A percentile compares a stretch with the other conserved stretches of the same genome.
Evolutionary conservation across 495 filamentous ascomycete species (phyloP).

Genomic region (Lophiostoma macrostomum): DNA sequence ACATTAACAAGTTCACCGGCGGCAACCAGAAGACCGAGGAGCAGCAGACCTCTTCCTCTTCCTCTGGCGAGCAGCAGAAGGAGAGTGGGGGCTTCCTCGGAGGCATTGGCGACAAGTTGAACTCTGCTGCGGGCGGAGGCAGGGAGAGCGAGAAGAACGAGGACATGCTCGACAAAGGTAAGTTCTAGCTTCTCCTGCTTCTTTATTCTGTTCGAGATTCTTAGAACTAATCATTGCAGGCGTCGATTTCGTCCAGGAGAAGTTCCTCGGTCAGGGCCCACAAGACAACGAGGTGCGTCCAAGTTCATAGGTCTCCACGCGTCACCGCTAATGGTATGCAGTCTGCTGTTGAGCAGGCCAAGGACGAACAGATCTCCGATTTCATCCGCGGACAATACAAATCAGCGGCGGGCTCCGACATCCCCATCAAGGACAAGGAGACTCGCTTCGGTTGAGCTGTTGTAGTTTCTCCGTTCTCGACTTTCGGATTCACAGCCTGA

Average conservation of each 20-base stretch:
- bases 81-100: constrained; percentile 50
- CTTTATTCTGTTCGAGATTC: neutral
- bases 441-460: constrained; percentile 40
- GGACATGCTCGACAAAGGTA: constrained; percentile 44
- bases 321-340: too few relatives aligned
- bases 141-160: constrained; percentile 67
- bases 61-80: constrained; percentile 29
- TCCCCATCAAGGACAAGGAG: constrained; percentile 63
- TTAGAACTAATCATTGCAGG: constrained; percentile 42
- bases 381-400: constrained; percentile 63
- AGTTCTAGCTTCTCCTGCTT: constrained; percentile 2
- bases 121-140: constrained; percentile 62
- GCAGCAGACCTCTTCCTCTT: constrained; percentile 5
- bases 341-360: constrained; percentile 67
- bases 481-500: neutral
- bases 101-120: constrained; percentile 54
- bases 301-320: neutral
- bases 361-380: constrained; percentile 57
- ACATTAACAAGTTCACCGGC: constrained; percentile 40
- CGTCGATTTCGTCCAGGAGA: constrained; percentile 66
- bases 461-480: neutral
- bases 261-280: constrained; percentile 59
- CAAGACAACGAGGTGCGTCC: constrained; percentile 59
- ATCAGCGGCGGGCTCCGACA: constrained; percentile 56
- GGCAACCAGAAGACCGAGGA: constrained; percentile 27